Conservation (phyloP, 2,329 filamentous ascomycete species). For the Moelleriella libera region DNA sequence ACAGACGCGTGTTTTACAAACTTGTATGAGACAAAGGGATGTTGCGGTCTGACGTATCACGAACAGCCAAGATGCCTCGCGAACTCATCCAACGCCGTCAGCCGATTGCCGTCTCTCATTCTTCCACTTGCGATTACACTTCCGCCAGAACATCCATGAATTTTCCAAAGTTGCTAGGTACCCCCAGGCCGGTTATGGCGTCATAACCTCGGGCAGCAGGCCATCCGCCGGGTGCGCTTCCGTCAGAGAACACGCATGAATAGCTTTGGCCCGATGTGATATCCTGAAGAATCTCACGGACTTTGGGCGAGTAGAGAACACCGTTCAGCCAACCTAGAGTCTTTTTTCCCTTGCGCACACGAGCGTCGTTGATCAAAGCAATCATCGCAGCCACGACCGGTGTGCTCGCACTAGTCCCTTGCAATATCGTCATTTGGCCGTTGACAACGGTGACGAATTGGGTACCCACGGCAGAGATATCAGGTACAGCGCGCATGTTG, state of each 20-base stretch:
- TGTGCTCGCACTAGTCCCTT: conserved; percentile 36
- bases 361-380: conserved; percentile 37
- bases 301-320: conserved; percentile 25
- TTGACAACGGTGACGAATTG: conserved; percentile 31
- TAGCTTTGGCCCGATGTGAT: conserved; percentile 23
- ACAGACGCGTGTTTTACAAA: too few species aligned
- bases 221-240: conserved; percentile 24
- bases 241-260: conserved; percentile 23
- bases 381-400: conserved; percentile 41
- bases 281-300: conserved; percentile 24
- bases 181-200: conserved; percentile 34
- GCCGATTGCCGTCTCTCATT: too few species aligned
- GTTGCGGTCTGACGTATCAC: too few species aligned
- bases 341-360: conserved; percentile 31
- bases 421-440: conserved; percentile 13
- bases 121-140: conserved; percentile 1
- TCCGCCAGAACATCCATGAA: conserved; percentile 19
- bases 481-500: conserved; percentile 32
- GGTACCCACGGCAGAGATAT: conserved; percentile 40
- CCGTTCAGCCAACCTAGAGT: conserved; percentile 41
- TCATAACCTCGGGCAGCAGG: conserved; percentile 30
- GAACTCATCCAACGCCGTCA: too few species aligned
- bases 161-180: conserved; percentile 26
- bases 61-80: too few species aligned
- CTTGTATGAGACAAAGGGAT: too few species aligned